phyloP scores from a whole-genome alignment of 805 yeast genomes.

The Starmerella stigmatis region DNA sequence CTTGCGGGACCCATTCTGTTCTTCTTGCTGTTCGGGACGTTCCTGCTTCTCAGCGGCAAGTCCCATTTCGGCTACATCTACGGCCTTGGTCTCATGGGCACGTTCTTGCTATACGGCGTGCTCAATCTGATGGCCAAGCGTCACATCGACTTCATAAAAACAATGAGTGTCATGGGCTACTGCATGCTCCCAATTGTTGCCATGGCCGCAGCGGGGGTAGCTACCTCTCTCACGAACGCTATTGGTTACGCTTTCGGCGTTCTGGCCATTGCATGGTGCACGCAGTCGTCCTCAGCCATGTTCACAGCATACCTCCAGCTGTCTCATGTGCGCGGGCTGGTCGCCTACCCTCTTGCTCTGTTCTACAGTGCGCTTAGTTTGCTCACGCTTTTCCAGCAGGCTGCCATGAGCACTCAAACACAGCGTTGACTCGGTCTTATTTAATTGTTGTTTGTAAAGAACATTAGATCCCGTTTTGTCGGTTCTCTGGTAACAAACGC shows the following conservation, averaged over 20 bases:
- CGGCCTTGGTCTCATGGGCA: conserved; percentile 90
- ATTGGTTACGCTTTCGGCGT: conserved; percentile 62
- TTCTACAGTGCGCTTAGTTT: conserved; percentile 90
- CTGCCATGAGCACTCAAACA: no score
- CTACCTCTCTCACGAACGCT: conserved; percentile 56
- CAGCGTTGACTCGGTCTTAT: no score
- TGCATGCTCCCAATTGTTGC: conserved; percentile 83
- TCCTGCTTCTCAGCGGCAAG: conserved; percentile 73
- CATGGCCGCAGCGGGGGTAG: conserved; percentile 60
- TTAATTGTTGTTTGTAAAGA: no score
- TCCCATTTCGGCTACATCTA: conserved; percentile 94
- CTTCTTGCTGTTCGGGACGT: conserved; percentile 75
- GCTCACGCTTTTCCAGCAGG: conserved; percentile 75
- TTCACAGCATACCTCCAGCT: conserved; percentile 76
- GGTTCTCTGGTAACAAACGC: no score
- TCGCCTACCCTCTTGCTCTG: conserved; percentile 86
- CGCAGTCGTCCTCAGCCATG: conserved; percentile 85
- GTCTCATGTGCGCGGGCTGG: conserved; percentile 73
- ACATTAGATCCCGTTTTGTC: no score
- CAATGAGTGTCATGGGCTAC: conserved; percentile 89
- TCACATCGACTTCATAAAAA: conserved; percentile 44
- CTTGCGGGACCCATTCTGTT: conserved; percentile 91
- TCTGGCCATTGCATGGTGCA: conserved; percentile 75
- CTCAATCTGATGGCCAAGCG: conserved; percentile 71
- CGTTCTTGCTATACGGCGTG: conserved; percentile 68